A percentile compares a stretch with the other conserved stretches of the same genome.
Evolutionary conservation across 768 basidiomycete species (phyloP).

Genomic region (Cantharellus cinnabarinus): DNA sequence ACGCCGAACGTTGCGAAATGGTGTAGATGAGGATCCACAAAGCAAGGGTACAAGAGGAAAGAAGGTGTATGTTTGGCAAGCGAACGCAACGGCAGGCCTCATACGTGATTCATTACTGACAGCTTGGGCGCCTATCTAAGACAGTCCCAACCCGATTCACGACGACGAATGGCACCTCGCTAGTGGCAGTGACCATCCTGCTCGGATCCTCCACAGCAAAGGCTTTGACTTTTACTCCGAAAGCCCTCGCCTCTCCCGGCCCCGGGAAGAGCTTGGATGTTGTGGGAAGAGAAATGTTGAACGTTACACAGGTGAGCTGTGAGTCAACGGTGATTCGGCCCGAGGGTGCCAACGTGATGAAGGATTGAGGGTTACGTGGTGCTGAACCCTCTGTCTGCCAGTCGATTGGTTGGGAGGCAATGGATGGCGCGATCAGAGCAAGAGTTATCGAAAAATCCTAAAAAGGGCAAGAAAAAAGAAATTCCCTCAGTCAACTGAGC

Average conservation of each 20-base stretch:
- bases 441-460: not conserved
- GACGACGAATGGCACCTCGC: not conserved
- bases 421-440: not conserved
- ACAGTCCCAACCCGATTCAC: not conserved
- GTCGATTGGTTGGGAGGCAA: not conserved
- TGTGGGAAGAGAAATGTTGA: not conserved
- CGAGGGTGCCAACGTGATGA: not conserved
- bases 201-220: not conserved
- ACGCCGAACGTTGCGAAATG: too few relatives aligned
- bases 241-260: not conserved
- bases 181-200: not conserved
- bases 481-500: not conserved
- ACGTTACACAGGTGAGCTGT: not conserved
- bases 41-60: not conserved
- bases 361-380: not conserved
- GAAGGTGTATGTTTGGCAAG: not conserved
- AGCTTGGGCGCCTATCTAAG: not conserved
- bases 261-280: not conserved
- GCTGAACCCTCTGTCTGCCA: not conserved
- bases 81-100: not conserved
- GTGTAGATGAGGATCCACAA: not conserved
- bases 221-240: not conserved
- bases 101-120: not conserved
- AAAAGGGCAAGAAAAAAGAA: not conserved
- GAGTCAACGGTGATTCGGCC: not conserved